A percentile compares a stretch with the other conserved stretches of the same genome.
phyloP scores from a whole-genome alignment of 805 yeast species.

The Komagataella mondaviorum region DNA sequence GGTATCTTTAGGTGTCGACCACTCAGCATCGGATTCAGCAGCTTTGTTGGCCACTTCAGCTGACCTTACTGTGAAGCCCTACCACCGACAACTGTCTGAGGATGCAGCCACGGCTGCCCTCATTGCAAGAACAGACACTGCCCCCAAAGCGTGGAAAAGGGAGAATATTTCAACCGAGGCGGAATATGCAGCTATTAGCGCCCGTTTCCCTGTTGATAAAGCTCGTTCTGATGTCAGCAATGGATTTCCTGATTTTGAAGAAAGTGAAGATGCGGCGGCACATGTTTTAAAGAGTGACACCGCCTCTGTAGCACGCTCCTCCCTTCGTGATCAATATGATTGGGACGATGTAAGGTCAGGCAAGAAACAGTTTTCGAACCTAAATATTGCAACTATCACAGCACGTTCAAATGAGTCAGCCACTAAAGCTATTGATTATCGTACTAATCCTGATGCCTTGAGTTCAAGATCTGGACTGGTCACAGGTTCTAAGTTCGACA shows the following conservation, averaged over 20 bases:
- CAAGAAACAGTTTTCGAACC: slow-evolving; percentile 16
- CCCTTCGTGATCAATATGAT: slow-evolving; percentile 25
- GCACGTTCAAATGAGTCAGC: not conserved
- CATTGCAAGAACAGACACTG: slow-evolving; percentile 29
- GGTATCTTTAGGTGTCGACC: slow-evolving; percentile 46
- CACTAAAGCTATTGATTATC: slow-evolving; percentile 26
- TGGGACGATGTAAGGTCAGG: slow-evolving; percentile 30
- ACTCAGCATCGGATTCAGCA: slow-evolving; percentile 63
- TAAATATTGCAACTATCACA: slow-evolving; percentile 8
- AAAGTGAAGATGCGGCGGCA: slow-evolving; percentile 27
- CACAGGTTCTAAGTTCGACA: slow-evolving; percentile 14
- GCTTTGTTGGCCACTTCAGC: slow-evolving; percentile 62
- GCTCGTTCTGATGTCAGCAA: not conserved
- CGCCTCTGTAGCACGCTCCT: slow-evolving; percentile 18
- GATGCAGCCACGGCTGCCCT: slow-evolving; percentile 61
- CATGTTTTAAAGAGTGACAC: slow-evolving; percentile 19
- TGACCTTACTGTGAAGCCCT: slow-evolving; percentile 50
- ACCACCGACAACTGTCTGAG: slow-evolving; percentile 42
- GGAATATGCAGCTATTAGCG: slow-evolving; percentile 27
- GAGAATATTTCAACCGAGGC: slow-evolving; percentile 30
- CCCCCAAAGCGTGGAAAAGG: slow-evolving; percentile 35
- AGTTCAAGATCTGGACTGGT: slow-evolving; percentile 18
- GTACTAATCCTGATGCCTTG: slow-evolving; percentile 27
- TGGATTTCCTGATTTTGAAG: slow-evolving; percentile 19
- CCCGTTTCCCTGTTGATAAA: slow-evolving; percentile 9